These are phyloP conservation scores for Solanum corneliomulleri DNA, from an alignment of 257 asterid genomes.

Conservation along the genomic window DNA sequence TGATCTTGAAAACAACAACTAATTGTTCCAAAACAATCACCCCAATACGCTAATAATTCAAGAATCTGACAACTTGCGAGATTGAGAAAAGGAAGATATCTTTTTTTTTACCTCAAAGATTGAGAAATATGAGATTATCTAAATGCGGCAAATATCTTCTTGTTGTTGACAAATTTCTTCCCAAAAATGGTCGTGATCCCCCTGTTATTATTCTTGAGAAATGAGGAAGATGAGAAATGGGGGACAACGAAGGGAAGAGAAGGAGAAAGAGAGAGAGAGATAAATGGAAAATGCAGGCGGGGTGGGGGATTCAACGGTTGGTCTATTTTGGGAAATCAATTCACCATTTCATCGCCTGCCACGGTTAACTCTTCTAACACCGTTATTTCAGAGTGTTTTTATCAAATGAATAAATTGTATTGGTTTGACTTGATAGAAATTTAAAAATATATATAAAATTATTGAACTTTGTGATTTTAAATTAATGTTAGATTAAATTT, in stretches of 20 bases:
- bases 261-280: not conserved
- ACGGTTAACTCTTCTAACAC: not conserved
- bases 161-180: not conserved
- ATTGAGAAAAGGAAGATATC: not conserved
- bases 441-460: too few species aligned
- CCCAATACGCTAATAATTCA: not conserved
- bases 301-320: not conserved
- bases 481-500: too few species aligned
- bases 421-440: too few species aligned
- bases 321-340: not conserved
- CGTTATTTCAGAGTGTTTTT: too few species aligned
- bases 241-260: slow-evolving; percentile 6
- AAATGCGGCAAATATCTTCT: not conserved
- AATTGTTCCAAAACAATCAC: not conserved
- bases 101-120: not conserved
- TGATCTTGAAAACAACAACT: not conserved
- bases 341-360: not conserved
- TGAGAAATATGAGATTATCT: not conserved
- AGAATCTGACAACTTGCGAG: not conserved
- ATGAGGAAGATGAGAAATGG: slow-evolving; percentile 1
- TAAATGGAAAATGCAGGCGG: not conserved
- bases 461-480: too few species aligned
- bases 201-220: not conserved
- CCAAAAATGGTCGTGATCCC: not conserved
- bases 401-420: not conserved